Evolutionary conservation across 768 basidiomycete species (phyloP).

Genomic region (Lentinula sp.): DNA sequence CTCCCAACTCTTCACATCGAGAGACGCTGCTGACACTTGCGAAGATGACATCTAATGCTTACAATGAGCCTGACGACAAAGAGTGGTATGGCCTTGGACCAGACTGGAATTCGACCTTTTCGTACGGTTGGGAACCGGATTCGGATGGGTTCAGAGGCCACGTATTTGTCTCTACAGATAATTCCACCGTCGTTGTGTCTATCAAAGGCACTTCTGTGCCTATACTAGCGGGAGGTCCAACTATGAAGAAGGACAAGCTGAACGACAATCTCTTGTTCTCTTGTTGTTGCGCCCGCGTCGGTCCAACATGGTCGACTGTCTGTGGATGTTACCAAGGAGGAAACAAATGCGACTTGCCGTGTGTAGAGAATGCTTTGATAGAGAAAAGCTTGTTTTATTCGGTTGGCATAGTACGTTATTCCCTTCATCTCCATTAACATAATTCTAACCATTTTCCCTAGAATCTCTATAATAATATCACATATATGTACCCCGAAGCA

Average conservation of each 20-base stretch:
- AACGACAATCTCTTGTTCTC: slow-evolving; percentile 97
- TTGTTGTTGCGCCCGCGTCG: slow-evolving; percentile 95
- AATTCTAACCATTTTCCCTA: slow-evolving; percentile 21
- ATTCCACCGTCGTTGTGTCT: slow-evolving; percentile 80
- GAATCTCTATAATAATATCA: slow-evolving; percentile 91
- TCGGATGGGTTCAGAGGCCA: slow-evolving; percentile 93
- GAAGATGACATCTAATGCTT: slow-evolving; percentile 89
- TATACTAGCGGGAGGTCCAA: slow-evolving; percentile 74
- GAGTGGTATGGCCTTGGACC: slow-evolving; percentile 69
- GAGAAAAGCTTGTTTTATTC: slow-evolving; percentile 88
- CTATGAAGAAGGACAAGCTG: slow-evolving; percentile 81
- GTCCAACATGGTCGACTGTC: slow-evolving; percentile 89
- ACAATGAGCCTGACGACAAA: slow-evolving; percentile 41
- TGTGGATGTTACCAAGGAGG: slow-evolving; percentile 79
- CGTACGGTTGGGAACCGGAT: slow-evolving; percentile 87
- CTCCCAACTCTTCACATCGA: slow-evolving; percentile 69
- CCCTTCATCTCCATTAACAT: not conserved
- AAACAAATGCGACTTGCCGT: slow-evolving; percentile 74
- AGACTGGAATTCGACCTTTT: slow-evolving; percentile 60
- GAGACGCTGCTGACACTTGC: slow-evolving; percentile 72
- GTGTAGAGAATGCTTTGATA: slow-evolving; percentile 70
- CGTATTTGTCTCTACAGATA: slow-evolving; percentile 78
- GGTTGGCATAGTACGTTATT: slow-evolving; percentile 62
- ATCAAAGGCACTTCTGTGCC: slow-evolving; percentile 92
- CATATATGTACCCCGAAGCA: slow-evolving; percentile 83